phyloP scores from a whole-genome alignment of 2,329 filamentous ascomycete genomes.

The Penicillium sclerotiorum region DNA sequence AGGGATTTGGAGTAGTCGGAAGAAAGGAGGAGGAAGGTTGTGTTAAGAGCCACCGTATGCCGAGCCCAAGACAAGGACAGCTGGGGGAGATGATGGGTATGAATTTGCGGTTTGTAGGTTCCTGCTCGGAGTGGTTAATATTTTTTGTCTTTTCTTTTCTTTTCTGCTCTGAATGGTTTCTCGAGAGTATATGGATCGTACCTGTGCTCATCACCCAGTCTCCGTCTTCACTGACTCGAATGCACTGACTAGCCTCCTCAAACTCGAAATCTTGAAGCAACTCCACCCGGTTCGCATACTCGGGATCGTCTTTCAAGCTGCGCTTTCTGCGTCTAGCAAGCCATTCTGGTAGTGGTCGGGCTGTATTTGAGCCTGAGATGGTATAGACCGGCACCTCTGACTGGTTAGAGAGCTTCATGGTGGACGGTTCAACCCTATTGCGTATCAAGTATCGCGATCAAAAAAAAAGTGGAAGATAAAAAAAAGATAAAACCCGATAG shows the following conservation, averaged over 20 bases:
- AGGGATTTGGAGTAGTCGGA: constrained; percentile 92
- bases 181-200: constrained; percentile 40
- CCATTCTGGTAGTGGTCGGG: constrained; percentile 91
- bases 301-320: constrained; percentile 86
- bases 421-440: constrained; percentile 11
- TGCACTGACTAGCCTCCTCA: constrained; percentile 88
- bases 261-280: constrained; percentile 97
- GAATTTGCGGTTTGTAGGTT: constrained; percentile 79
- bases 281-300: constrained; percentile 92
- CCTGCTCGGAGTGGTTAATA: constrained; percentile 40
- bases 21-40: constrained; percentile 85
- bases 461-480: constrained; percentile 26
- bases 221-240: constrained; percentile 90
- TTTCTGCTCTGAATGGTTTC: too few species aligned
- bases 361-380: constrained; percentile 85
- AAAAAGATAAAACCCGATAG: constrained; percentile 35
- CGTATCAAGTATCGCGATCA: constrained; percentile 9
- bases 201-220: constrained; percentile 97
- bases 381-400: constrained; percentile 90
- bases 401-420: constrained; percentile 61
- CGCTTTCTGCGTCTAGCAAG: constrained; percentile 85
- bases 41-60: constrained; percentile 89
- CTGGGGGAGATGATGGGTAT: constrained; percentile 92
- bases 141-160: not conserved
- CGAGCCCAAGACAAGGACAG: constrained; percentile 90